Base-by-base conservation (phyloP, 2,329 filamentous ascomycete genomes). In the Talaromyces piceae region DNA sequence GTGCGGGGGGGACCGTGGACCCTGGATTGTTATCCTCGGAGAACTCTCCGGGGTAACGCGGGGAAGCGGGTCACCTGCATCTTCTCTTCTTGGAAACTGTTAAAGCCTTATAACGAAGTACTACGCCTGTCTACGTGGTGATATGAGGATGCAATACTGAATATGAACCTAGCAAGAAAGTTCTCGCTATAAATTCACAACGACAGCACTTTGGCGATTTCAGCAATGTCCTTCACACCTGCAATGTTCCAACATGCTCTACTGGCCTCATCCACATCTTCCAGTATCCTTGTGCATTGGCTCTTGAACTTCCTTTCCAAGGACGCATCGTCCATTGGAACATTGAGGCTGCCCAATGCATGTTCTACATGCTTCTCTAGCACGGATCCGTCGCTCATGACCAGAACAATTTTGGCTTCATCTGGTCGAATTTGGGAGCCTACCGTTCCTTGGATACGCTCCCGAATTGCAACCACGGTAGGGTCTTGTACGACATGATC, bases 221-320 rank as follows among this genome's bases (percentile, higher is more conserved):
- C 33, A 3, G 45, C 16, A 12, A 67, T 56, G 50, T 67, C 63
- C 4, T 58, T 57, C 37, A 66, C 63, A 8, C 58, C 61, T 47
- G 62, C 64, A 43, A 71, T 65, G 27, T 58, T 58, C 61, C 60
- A 64, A 33, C 59, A 64, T 54, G 56, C 56, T 12, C 61, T 51
- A 53, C 67, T 70, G 4, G 68, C 69, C 22, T 58, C 64, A 26
- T 65, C 59, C 0, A 68, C 67, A 1, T 63, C 57, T 3, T 74
- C 75, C n/a, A 78, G 58, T 18, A 76, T 67, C 2, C 63, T 57
- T 4, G 60, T 55, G 28, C 69, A 71, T 55, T 79, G 76, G 54
- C 76, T 74, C 20, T 74, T 52, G 47, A 79, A 79, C 59, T 80
- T 80, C 45, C 65, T 68, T 51, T 68, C 64, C 28, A 80, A 57